phyloP scores from a whole-genome alignment of 1,284 basidiomycete species.

The Trichosporon sp. region DNA sequence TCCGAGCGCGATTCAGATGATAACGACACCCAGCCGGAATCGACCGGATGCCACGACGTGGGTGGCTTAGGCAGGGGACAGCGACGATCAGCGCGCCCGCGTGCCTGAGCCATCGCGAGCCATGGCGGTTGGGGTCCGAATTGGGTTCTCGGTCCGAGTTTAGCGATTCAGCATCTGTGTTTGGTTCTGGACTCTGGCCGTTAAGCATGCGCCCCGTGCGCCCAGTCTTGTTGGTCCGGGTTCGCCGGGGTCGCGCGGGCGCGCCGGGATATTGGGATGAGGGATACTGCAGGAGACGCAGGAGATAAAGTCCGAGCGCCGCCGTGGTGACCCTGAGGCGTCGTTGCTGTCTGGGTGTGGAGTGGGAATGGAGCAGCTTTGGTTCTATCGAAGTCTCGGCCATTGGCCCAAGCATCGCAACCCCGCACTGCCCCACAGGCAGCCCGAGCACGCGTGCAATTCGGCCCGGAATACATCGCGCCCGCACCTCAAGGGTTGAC shows the following conservation, averaged over 20 bases:
- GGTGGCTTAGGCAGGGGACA: background rate
- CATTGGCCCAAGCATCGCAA: background rate
- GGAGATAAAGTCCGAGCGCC: background rate
- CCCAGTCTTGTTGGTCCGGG: background rate
- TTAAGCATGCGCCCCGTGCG: background rate
- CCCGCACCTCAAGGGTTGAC: background rate
- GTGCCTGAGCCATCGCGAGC: background rate
- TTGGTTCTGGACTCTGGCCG: background rate
- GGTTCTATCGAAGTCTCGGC: no score
- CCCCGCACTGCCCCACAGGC: background rate
- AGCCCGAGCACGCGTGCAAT: no score
- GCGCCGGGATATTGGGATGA: background rate
- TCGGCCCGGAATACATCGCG: background rate
- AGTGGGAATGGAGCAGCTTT: background rate
- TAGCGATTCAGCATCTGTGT: background rate
- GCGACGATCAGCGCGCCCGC: background rate
- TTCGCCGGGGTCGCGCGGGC: background rate
- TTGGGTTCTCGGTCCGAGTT: background rate
- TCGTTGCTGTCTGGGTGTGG: background rate
- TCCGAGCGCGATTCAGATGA: background rate
- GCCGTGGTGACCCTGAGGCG: background rate
- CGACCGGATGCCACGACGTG: background rate
- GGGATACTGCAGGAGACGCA: background rate
- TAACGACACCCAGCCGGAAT: background rate
- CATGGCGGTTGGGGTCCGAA: background rate